Evolutionary conservation across 1,284 basidiomycete genomes (phyloP).

Genomic region (Rhodotorula mucilaginosa): DNA sequence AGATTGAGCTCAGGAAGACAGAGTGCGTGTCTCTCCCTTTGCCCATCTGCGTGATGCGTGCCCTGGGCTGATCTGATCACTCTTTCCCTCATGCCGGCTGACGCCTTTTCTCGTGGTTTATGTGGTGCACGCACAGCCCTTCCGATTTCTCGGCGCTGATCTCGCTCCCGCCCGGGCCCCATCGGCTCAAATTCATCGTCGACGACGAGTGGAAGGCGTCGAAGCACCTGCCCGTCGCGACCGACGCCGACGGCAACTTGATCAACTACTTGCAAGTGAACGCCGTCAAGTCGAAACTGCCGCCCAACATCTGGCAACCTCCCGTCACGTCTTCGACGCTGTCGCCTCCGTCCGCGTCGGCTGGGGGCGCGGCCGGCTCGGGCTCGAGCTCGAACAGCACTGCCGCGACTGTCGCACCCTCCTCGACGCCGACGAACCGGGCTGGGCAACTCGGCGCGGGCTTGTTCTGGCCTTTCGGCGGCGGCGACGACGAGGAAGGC

Average conservation of each 20-base stretch:
- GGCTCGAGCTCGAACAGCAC: background rate
- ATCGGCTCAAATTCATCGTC: constrained; percentile 93
- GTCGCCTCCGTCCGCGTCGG: background rate
- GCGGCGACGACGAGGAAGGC: constrained; percentile 1
- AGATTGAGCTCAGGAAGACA: constrained; percentile 53
- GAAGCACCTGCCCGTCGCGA: constrained; percentile 78
- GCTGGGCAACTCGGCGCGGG: background rate
- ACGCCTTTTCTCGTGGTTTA: too few relatives aligned
- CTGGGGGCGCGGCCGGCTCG: background rate
- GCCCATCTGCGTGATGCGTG: background rate
- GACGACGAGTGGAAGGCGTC: constrained; percentile 80
- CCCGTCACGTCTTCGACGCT: constrained; percentile 9
- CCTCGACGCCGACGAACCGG: background rate
- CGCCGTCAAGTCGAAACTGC: constrained; percentile 18
- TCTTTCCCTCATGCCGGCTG: background rate
- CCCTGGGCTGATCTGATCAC: background rate
- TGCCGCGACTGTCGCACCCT: background rate
- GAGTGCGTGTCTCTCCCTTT: constrained; percentile 45
- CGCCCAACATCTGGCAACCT: constrained; percentile 2
- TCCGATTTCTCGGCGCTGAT: constrained; percentile 54
- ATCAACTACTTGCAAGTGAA: constrained; percentile 84
- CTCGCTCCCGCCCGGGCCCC: constrained; percentile 79
- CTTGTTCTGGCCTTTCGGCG: constrained; percentile 6
- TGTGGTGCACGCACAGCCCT: constrained; percentile 11
- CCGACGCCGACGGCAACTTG: constrained; percentile 89